Conservation (phyloP, 2,329 filamentous ascomycete genomes). For the Talaromyces amestolkiae region DNA sequence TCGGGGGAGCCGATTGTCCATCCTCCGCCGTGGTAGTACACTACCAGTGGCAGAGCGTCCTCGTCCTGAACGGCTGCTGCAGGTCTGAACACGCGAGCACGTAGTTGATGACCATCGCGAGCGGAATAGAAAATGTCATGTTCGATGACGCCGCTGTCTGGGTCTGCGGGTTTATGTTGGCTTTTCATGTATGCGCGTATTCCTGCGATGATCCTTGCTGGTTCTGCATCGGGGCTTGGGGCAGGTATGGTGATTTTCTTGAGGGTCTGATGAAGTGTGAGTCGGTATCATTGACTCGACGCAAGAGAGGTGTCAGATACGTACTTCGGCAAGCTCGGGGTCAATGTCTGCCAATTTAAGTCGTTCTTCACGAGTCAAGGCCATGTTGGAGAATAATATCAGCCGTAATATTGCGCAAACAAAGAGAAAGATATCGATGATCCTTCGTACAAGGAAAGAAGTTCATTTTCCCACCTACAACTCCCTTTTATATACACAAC, state of each 20-base stretch:
- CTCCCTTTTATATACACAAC: background rate
- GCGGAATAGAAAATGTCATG: conserved; percentile 15
- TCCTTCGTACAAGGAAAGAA: background rate
- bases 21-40: conserved; percentile 18
- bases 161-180: conserved; percentile 8
- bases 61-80: background rate
- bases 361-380: conserved; percentile 23
- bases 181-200: conserved; percentile 16
- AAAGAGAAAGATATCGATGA: too few relatives aligned
- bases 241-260: background rate
- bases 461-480: background rate
- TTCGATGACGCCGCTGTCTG: conserved; percentile 9
- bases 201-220: background rate
- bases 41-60: background rate
- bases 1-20: conserved; percentile 16
- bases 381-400: background rate
- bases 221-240: background rate
- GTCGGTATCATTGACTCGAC: background rate
- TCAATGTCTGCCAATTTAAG: conserved; percentile 29
- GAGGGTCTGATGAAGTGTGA: background rate
- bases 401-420: too few relatives aligned
- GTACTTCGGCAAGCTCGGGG: conserved; percentile 30
- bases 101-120: conserved; percentile 14
- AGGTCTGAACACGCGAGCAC: conserved; percentile 11
- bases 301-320: background rate